Evolutionary conservation across 441 rosid genomes (phyloP).

Genomic region (Erysimum cheiri): DNA sequence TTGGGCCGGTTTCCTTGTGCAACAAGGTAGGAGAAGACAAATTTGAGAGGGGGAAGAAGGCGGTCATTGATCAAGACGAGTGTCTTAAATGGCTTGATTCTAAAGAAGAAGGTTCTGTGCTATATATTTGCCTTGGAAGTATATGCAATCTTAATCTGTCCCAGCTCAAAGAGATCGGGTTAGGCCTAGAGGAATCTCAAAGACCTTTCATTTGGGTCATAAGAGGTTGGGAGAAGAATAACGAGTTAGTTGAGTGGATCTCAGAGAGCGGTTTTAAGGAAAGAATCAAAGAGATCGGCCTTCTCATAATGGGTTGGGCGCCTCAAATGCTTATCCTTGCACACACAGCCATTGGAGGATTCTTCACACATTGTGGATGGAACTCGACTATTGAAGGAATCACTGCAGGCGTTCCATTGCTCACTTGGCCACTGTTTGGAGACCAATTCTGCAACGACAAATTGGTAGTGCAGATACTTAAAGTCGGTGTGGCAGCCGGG

Average conservation of each 20-base stretch:
- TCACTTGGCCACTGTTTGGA: constrained; percentile 55
- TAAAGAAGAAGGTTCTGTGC: constrained; percentile 42
- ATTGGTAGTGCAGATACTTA: constrained; percentile 48
- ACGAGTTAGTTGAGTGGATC: constrained; percentile 49
- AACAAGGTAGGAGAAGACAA: constrained; percentile 41
- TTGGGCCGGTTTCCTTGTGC: constrained; percentile 51
- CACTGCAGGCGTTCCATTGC: constrained; percentile 45
- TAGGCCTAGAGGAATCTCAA: constrained; percentile 46
- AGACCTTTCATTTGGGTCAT: constrained; percentile 55
- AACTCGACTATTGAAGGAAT: constrained; percentile 56
- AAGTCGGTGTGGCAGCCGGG: constrained; percentile 50
- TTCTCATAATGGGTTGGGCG: constrained; percentile 57
- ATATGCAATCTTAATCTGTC: constrained; percentile 38
- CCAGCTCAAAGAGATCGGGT: constrained; percentile 50
- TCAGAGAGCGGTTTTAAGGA: constrained; percentile 44
- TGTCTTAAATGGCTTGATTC: constrained; percentile 54
- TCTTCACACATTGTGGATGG: constrained; percentile 75
- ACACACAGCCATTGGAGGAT: constrained; percentile 55
- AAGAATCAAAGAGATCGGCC: constrained; percentile 48
- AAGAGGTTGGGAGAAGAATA: constrained; percentile 40
- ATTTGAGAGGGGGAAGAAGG: constrained; percentile 49
- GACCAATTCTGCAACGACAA: constrained; percentile 60
- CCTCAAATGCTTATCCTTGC: constrained; percentile 60
- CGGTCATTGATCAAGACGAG: constrained; percentile 28
- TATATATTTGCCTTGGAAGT: constrained; percentile 60